phyloP scores from a whole-genome alignment of 306 rosid species.

The Alnus glutinosa region DNA sequence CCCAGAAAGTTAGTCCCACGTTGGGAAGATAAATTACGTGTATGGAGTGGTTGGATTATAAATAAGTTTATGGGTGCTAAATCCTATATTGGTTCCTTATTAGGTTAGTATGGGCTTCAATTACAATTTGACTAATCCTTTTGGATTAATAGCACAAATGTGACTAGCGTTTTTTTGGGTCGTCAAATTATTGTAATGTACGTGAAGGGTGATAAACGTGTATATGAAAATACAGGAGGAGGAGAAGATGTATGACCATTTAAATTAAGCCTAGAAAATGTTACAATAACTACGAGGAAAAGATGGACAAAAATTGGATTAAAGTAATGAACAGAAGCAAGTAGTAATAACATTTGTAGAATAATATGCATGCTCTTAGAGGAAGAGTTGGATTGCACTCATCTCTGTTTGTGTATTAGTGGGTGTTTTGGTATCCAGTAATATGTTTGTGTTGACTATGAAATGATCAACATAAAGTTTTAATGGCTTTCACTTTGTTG shows the following conservation, averaged over 20 bases:
- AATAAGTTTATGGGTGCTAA: too few species aligned
- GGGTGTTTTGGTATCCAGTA: not conserved
- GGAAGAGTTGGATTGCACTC: not conserved
- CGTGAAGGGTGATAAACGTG: not conserved
- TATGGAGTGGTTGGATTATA: too few species aligned
- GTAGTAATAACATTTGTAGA: not conserved
- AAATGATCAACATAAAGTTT: not conserved
- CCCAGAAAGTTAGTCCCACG: too few species aligned
- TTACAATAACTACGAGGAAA: not conserved
- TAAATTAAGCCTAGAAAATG: not conserved
- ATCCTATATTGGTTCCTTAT: too few species aligned
- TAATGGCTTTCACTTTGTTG: too few species aligned
- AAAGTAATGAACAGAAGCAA: not conserved
- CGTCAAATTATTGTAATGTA: not conserved
- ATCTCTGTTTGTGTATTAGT: not conserved
- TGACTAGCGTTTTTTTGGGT: too few species aligned
- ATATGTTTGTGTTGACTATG: not conserved
- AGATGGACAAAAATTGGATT: not conserved
- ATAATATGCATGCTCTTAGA: not conserved
- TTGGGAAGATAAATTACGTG: too few species aligned
- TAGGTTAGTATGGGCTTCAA: too few species aligned
- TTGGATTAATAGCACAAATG: too few species aligned
- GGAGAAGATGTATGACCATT: not conserved
- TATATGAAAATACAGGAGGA: not conserved
- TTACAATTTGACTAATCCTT: too few species aligned